phyloP scores from a whole-genome alignment of 257 asterid species.

The Schizonepeta tenuifolia region DNA sequence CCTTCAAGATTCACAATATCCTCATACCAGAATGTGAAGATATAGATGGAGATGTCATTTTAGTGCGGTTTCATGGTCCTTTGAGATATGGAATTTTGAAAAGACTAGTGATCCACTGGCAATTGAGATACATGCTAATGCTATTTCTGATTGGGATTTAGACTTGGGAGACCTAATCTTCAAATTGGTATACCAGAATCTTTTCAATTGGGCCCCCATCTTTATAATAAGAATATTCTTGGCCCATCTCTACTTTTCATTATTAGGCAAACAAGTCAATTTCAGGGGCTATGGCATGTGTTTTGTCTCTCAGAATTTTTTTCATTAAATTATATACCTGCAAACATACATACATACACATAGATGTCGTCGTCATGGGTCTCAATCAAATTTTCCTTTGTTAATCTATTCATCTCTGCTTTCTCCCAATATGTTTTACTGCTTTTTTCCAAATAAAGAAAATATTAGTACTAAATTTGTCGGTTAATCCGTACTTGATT shows the following conservation, averaged over 20 bases:
- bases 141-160: conserved; percentile 18
- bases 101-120: conserved; percentile 13
- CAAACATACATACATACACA: too few species aligned
- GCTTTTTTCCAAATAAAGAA: background rate
- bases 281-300: background rate
- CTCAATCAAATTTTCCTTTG: too few species aligned
- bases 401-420: too few species aligned
- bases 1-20: background rate
- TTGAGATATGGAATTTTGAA: background rate
- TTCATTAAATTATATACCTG: too few species aligned
- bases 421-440: too few species aligned
- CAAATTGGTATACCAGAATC: conserved; percentile 29
- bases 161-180: conserved; percentile 20
- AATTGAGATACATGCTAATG: conserved; percentile 9
- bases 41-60: conserved; percentile 27
- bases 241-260: background rate
- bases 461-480: too few species aligned
- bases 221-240: conserved; percentile 13
- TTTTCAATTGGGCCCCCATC: conserved; percentile 14
- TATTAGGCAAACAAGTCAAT: background rate
- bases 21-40: background rate
- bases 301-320: too few species aligned
- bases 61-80: conserved; percentile 34
- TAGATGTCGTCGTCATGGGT: too few species aligned
- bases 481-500: too few species aligned